Base-by-base conservation (phyloP, 345 rosid genomes). In the Erodium maritimum region DNA sequence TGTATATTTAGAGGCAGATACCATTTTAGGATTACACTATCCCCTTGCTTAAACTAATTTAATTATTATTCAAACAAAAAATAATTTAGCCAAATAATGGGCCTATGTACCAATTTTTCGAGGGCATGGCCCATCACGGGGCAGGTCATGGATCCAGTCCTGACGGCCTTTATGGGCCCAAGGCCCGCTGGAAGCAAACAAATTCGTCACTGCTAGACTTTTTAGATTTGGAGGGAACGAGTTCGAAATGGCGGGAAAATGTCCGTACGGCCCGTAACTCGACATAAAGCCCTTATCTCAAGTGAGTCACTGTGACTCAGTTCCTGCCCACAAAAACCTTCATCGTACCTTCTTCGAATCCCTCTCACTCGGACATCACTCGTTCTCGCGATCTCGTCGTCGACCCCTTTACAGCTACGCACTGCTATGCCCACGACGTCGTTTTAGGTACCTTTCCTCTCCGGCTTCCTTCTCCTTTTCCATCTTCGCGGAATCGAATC, bases 201-300 rank as follows among this genome's bases (percentile, higher is more conserved):
- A 5, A 29, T 29, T n/a, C n/a, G n/a, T n/a, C n/a, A n/a, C n/a
- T n/a, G n/a, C n/a, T n/a, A n/a, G n/a, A n/a, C n/a, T n/a, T 29
- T 29, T 1, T 29, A 29, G 37, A 29, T 29, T 29, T 29, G 9
- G 37, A 29, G 37, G 48, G 48, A 42, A 42, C 11, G 56, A 60
- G 25, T 24, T 62, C 57, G 33, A 19, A 57, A 65, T 71, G 82
- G 82, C 85, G 85, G 85, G 80, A 80, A 80, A 80, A 75, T 75
- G 75, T 71, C 82, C 59, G 70, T 68, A 64, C 54, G 62, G 73
- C 71, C 86, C 86, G 29, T 10, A 55, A 5, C 66, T 69, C 52
- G 58, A 53, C 59, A 55, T 65, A 46, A 61, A 60, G 72, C 50
- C 59, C 76, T 76, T 60, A 57, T 46, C 50, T 12, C 25, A 17